Conservation (phyloP, 305 asterid genomes). For the Andrographis paniculata region DNA sequence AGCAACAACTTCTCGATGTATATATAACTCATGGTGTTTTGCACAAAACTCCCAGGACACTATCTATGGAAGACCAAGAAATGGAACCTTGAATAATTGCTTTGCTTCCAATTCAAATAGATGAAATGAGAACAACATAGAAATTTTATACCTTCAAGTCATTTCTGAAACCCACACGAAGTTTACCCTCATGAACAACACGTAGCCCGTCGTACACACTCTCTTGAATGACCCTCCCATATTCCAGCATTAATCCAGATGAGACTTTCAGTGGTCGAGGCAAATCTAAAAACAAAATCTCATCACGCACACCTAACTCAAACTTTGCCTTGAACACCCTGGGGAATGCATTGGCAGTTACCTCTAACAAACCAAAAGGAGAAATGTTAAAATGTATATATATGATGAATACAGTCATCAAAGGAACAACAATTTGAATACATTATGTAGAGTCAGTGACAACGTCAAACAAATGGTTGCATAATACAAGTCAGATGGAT, state of each 20-base stretch:
- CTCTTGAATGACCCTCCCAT: slow-evolving; percentile 38
- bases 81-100: too few relatives aligned
- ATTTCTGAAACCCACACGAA: slow-evolving; percentile 42
- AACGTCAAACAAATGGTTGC: too few relatives aligned
- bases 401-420: neutral
- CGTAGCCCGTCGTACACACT: slow-evolving; percentile 37
- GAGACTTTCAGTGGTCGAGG: slow-evolving; percentile 31
- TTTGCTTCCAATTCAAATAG: neutral
- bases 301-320: slow-evolving; percentile 44
- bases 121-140: neutral
- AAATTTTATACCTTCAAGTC: slow-evolving; percentile 53
- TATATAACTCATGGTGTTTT: slow-evolving; percentile 39
- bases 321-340: slow-evolving; percentile 45
- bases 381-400: neutral
- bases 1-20: slow-evolving; percentile 30
- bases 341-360: slow-evolving; percentile 39
- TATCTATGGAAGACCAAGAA: slow-evolving; percentile 33
- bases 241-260: slow-evolving; percentile 40
- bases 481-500: too few relatives aligned
- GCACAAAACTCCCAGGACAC: slow-evolving; percentile 61
- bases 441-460: too few relatives aligned
- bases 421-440: too few relatives aligned
- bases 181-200: slow-evolving; percentile 53
- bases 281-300: slow-evolving; percentile 37
- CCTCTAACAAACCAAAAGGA: slow-evolving; percentile 33